Conservation (phyloP, 1,284 basidiomycete species). For the Cryptococcus hybrid region DNA sequence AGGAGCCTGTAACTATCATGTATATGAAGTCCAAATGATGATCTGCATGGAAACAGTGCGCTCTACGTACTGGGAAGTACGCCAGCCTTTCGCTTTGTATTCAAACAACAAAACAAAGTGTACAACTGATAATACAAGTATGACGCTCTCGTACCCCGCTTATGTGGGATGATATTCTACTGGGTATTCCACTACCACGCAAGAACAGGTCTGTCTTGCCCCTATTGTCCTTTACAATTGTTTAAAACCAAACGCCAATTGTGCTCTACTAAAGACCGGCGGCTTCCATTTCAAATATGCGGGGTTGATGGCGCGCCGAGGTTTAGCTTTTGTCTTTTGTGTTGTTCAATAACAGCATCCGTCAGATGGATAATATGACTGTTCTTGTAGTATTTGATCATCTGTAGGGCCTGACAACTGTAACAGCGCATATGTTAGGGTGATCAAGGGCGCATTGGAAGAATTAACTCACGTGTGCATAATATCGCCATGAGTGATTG, state of each 20-base stretch:
- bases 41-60: too few species aligned
- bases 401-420: slow-evolving; percentile 88
- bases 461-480: slow-evolving; percentile 76
- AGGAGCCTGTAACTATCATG: too few species aligned
- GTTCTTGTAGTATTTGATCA: slow-evolving; percentile 96
- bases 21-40: too few species aligned
- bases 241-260: slow-evolving; percentile 75
- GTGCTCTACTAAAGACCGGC: slow-evolving; percentile 83
- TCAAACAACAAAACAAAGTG: too few species aligned
- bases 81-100: too few species aligned
- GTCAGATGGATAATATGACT: slow-evolving; percentile 92
- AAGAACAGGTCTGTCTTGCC: too few species aligned
- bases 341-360: slow-evolving; percentile 85
- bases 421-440: neutral
- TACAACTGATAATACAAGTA: too few species aligned
- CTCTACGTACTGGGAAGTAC: too few species aligned
- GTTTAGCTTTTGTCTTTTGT: slow-evolving; percentile 82
- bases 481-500: slow-evolving; percentile 95
- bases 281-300: slow-evolving; percentile 87
- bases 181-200: too few species aligned
- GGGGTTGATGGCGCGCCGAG: slow-evolving; percentile 74
- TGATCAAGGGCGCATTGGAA: neutral
- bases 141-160: too few species aligned
- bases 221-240: too few species aligned
- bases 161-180: too few species aligned